phyloP scores from a whole-genome alignment of 208 protist genomes.

The Leishmania major region DNA sequence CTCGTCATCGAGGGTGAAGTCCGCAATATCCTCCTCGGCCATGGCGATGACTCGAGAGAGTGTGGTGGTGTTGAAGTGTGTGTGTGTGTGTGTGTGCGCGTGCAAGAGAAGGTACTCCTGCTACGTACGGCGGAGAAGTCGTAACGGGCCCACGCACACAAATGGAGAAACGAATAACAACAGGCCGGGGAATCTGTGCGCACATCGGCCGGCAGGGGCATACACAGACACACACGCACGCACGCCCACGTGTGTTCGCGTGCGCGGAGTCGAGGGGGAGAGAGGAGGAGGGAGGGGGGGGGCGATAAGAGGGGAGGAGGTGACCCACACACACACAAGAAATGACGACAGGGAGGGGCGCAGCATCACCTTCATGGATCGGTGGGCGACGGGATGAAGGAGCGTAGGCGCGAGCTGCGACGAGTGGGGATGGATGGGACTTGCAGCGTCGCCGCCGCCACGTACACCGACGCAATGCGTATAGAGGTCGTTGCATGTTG shows the following conservation, averaged over 20 bases:
- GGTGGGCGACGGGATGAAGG: too few species aligned
- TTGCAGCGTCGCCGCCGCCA: not conserved
- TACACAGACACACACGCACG: not conserved
- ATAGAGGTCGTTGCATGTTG: not conserved
- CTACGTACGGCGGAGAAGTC: not conserved
- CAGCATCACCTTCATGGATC: too few species aligned
- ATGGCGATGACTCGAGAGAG: conserved; percentile 26
- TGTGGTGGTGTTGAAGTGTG: not conserved
- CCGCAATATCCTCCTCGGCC: conserved; percentile 71
- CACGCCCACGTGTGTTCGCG: not conserved
- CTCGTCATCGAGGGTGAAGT: conserved; percentile 64
- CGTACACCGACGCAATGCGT: not conserved
- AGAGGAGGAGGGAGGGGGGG: too few species aligned
- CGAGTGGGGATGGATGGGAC: not conserved
- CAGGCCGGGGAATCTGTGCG: not conserved
- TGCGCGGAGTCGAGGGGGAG: not conserved
- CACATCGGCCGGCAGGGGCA: not conserved
- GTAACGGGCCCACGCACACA: not conserved
- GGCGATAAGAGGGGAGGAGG: not conserved
- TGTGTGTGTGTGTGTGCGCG: conserved; percentile 12
- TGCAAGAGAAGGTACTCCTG: not conserved
- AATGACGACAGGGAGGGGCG: not conserved
- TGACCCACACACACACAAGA: not conserved
- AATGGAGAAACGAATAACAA: conserved; percentile 1
- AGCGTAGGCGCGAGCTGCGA: too few species aligned